Percentiles rank a stretch among this genome's conserved stretches.
Evolutionary conservation across 768 basidiomycete genomes (phyloP).

Genomic region (Leccinum uliginosum): DNA sequence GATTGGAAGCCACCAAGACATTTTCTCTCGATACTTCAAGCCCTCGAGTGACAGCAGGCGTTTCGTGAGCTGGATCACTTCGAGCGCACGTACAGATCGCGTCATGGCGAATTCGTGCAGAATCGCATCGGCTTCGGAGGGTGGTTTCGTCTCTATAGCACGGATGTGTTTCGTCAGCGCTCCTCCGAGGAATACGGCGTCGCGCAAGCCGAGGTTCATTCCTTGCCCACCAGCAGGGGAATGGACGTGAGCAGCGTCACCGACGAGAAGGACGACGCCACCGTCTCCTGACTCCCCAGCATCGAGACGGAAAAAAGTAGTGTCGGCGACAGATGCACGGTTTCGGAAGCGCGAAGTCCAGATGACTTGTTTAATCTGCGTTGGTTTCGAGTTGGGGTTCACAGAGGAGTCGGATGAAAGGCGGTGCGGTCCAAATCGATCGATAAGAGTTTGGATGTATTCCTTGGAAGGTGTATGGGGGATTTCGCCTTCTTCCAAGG

Average conservation of each 20-base stretch:
- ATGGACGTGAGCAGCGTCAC: slow-evolving; percentile 52
- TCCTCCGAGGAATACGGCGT: slow-evolving; percentile 45
- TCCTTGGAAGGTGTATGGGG: slow-evolving; percentile 35
- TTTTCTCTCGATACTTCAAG: slow-evolving; percentile 14
- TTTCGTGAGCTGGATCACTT: slow-evolving; percentile 41
- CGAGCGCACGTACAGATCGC: slow-evolving; percentile 38
- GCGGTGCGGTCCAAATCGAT: slow-evolving; percentile 35
- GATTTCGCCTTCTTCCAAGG: slow-evolving; percentile 30
- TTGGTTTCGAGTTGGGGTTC: slow-evolving; percentile 27
- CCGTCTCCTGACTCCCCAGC: slow-evolving; percentile 8
- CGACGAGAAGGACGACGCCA: slow-evolving; percentile 29
- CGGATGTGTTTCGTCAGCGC: slow-evolving; percentile 35
- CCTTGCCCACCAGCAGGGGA: slow-evolving; percentile 54
- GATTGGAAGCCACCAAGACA: slow-evolving; percentile 24
- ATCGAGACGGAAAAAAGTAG: slow-evolving; percentile 31
- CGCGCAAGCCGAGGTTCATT: slow-evolving; percentile 57
- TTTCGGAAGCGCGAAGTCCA: slow-evolving; percentile 49
- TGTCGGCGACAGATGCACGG: slow-evolving; percentile 40
- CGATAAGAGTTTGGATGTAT: slow-evolving; percentile 42
- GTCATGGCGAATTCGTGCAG: slow-evolving; percentile 33
- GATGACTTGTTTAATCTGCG: slow-evolving; percentile 34
- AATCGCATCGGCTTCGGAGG: slow-evolving; percentile 25
- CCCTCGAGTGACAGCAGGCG: slow-evolving; percentile 23
- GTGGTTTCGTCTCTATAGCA: slow-evolving; percentile 4
- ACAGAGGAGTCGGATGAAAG: slow-evolving; percentile 34